phyloP scores from a whole-genome alignment of 495 filamentous ascomycete genomes.

The Aspergillus wentii region DNA sequence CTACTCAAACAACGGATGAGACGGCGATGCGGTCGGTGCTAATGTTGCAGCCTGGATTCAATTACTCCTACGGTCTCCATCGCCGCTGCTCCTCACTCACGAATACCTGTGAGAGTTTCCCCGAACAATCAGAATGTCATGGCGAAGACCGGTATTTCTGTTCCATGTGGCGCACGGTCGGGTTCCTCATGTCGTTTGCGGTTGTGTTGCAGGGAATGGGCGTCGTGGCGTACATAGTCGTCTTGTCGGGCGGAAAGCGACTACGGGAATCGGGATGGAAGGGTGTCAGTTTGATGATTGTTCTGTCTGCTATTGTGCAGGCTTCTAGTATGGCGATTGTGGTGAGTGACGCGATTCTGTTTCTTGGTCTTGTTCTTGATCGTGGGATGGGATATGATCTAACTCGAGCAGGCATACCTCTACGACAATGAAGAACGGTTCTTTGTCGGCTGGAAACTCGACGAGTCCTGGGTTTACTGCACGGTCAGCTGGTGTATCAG shows the following conservation, averaged over 20 bases:
- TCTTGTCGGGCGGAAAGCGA: conserved; percentile 70
- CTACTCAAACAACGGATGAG: not conserved
- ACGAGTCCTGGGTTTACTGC: conserved; percentile 71
- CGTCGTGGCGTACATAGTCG: conserved; percentile 67
- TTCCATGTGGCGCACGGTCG: conserved; percentile 82
- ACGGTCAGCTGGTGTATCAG: conserved; percentile 67
- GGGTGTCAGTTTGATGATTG: conserved; percentile 58
- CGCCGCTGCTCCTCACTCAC: conserved; percentile 67
- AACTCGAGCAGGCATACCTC: conserved; percentile 59
- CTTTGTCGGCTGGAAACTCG: conserved; percentile 78
- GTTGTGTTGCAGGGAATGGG: conserved; percentile 71
- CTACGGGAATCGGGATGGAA: conserved; percentile 76
- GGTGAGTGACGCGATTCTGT: conserved; percentile 53
- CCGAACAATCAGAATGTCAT: conserved; percentile 61
- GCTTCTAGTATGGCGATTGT: conserved; percentile 70
- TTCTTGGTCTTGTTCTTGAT: not conserved
- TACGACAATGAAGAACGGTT: conserved; percentile 85
- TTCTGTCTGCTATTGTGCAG: conserved; percentile 57
- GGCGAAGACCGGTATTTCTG: conserved; percentile 75
- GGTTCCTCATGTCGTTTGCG: conserved; percentile 80
- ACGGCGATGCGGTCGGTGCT: no score
- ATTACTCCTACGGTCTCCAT: conserved; percentile 75
- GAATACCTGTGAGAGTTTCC: conserved; percentile 53
- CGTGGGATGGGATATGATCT: not conserved
- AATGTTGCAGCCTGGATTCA: conserved; percentile 33